phyloP scores from a whole-genome alignment of 352 stramenopile genomes.

The Globisporangium sylvaticum region DNA sequence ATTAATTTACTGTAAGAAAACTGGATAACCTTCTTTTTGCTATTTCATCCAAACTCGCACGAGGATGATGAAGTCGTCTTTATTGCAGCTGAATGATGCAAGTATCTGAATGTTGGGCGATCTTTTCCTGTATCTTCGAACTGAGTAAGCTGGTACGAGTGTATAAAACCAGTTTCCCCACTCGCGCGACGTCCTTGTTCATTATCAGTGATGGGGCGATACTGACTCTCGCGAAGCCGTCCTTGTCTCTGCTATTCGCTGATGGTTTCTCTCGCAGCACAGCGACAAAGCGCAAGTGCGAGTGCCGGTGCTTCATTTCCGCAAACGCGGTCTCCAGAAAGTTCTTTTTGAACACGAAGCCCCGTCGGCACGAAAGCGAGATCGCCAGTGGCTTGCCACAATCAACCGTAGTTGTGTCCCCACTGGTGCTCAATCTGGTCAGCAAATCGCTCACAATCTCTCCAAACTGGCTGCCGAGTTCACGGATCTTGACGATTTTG shows the following conservation, averaged over 20 bases:
- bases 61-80: background rate
- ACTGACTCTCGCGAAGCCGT: constrained; percentile 24
- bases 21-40: too few species aligned
- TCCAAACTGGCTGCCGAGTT: constrained; percentile 39
- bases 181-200: constrained; percentile 33
- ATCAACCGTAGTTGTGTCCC: background rate
- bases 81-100: constrained; percentile 12
- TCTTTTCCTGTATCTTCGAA: constrained; percentile 10
- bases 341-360: constrained; percentile 33
- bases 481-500: constrained; percentile 23
- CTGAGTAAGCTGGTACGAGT: constrained; percentile 21
- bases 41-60: too few species aligned
- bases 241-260: constrained; percentile 17
- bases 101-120: background rate
- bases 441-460: constrained; percentile 34
- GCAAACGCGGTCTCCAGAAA: constrained; percentile 27
- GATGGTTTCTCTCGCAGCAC: constrained; percentile 26
- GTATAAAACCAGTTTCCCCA: constrained; percentile 34
- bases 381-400: constrained; percentile 17
- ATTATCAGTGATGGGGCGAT: constrained; percentile 17
- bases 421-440: constrained; percentile 5
- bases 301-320: constrained; percentile 16
- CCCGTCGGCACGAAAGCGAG: constrained; percentile 33
- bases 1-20: background rate
- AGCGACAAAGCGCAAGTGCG: constrained; percentile 33